These are phyloP conservation scores for Brassica rapa DNA, from an alignment of 345 rosid species.

Conservation along the genomic window DNA sequence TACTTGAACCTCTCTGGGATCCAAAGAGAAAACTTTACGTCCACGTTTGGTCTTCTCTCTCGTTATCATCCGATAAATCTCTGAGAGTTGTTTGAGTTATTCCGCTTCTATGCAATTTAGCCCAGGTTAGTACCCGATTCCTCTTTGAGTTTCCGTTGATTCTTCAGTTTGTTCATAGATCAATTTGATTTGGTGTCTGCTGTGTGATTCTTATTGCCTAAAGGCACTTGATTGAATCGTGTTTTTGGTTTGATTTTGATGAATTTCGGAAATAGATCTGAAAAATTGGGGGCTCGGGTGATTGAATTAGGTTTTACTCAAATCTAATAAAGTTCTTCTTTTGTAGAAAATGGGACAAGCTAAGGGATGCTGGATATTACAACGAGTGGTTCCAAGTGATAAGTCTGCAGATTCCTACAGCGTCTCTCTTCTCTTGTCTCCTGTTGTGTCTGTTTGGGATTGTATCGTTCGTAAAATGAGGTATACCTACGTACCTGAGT, in stretches of 20 bases:
- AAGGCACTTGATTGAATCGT: background rate
- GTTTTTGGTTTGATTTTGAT: background rate
- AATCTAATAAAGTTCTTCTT: constrained; percentile 16
- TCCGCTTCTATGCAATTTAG: constrained; percentile 17
- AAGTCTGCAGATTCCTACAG: constrained; percentile 57
- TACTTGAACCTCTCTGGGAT: constrained; percentile 33
- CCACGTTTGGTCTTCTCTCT: background rate
- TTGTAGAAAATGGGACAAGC: constrained; percentile 63
- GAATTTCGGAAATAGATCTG: background rate
- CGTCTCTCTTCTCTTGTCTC: constrained; percentile 72
- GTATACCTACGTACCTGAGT: constrained; percentile 97
- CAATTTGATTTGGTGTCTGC: background rate
- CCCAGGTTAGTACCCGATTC: constrained; percentile 41
- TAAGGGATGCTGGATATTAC: constrained; percentile 66
- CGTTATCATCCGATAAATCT: background rate
- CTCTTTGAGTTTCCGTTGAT: background rate
- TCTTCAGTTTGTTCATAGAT: background rate
- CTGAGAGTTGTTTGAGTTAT: background rate
- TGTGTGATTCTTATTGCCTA: background rate
- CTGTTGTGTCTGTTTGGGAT: constrained; percentile 98
- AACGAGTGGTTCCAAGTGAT: constrained; percentile 61
- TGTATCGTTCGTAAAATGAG: constrained; percentile 94
- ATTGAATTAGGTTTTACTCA: background rate
- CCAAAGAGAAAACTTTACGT: constrained; percentile 28
- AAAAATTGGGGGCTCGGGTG: background rate